A percentile compares a stretch with the other conserved stretches of the same genome.
phyloP scores from a whole-genome alignment of 2,329 filamentous ascomycete species.

The Furcasterigmium sp. region DNA sequence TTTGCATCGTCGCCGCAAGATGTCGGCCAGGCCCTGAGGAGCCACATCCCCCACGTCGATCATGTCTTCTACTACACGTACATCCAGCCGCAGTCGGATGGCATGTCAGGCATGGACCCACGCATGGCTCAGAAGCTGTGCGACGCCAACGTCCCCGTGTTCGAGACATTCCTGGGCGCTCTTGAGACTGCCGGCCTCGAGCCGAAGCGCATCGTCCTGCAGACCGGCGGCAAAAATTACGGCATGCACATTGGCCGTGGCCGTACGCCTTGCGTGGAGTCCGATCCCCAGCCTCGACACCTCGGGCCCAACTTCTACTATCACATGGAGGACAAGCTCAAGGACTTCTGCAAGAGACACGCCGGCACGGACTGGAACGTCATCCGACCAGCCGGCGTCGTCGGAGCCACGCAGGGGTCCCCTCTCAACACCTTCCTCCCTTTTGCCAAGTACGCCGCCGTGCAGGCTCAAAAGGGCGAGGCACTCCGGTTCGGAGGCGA shows the following conservation, averaged over 20 bases:
- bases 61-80: conserved; percentile 8
- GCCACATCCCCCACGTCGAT: conserved; percentile 2
- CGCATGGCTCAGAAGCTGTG: conserved; percentile 17
- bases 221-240: conserved; percentile 46
- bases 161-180: conserved; percentile 40
- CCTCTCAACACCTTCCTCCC: conserved; percentile 2
- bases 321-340: conserved; percentile 38
- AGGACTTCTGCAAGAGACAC: conserved; percentile 13
- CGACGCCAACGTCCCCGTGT: conserved; percentile 32
- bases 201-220: conserved; percentile 42
- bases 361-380: conserved; percentile 4
- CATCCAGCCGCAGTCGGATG: neutral
- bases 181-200: conserved; percentile 34
- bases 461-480: conserved; percentile 5
- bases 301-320: conserved; percentile 46
- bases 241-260: conserved; percentile 43
- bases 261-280: conserved; percentile 42
- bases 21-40: conserved; percentile 1
- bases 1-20: neutral
- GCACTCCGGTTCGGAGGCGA: conserved; percentile 4
- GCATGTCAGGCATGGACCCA: neutral
- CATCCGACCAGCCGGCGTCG: conserved; percentile 2
- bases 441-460: conserved; percentile 2
- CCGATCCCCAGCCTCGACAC: conserved; percentile 35
- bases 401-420: neutral